phyloP scores from a whole-genome alignment of 2,329 filamentous ascomycete genomes.

The Tolypocladium sp. region DNA sequence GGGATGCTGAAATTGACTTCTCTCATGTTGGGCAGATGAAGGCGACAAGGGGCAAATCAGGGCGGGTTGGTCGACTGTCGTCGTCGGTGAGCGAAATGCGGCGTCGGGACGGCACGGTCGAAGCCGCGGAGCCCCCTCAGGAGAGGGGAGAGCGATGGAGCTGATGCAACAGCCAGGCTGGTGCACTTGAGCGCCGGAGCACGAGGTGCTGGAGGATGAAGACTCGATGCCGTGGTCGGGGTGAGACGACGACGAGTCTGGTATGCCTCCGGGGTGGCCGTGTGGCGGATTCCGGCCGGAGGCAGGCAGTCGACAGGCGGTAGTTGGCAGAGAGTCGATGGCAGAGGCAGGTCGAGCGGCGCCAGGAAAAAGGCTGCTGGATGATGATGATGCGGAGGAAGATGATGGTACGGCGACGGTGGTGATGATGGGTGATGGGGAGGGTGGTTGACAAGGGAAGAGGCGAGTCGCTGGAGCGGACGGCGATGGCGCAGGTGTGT shows the following conservation, averaged over 20 bases:
- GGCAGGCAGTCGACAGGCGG: background rate
- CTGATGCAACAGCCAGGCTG: background rate
- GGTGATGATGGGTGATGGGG: background rate
- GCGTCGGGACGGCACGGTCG: background rate
- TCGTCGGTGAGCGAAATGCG: background rate
- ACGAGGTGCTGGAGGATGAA: background rate
- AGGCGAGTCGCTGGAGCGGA: slow-evolving; percentile 4
- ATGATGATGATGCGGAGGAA: slow-evolving; percentile 2
- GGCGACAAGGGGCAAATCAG: background rate
- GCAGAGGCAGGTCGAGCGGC: background rate
- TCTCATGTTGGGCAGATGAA: slow-evolving; percentile 63
- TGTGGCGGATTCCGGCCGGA: slow-evolving; percentile 5
- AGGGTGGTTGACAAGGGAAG: slow-evolving; percentile 5
- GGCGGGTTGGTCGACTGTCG: background rate
- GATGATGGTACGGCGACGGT: background rate
- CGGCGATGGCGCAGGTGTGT: slow-evolving; percentile 5
- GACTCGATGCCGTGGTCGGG: background rate
- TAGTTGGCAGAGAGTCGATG: background rate
- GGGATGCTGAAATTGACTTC: slow-evolving; percentile 99
- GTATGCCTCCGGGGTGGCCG: slow-evolving; percentile 3
- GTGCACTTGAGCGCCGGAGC: background rate
- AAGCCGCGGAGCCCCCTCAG: background rate
- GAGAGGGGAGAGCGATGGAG: background rate
- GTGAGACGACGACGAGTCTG: background rate
- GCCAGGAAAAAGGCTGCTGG: slow-evolving; percentile 1